These are phyloP conservation scores for Aspergillus sp. DNA, from an alignment of 2,329 filamentous ascomycete species.

Conservation along the genomic window DNA sequence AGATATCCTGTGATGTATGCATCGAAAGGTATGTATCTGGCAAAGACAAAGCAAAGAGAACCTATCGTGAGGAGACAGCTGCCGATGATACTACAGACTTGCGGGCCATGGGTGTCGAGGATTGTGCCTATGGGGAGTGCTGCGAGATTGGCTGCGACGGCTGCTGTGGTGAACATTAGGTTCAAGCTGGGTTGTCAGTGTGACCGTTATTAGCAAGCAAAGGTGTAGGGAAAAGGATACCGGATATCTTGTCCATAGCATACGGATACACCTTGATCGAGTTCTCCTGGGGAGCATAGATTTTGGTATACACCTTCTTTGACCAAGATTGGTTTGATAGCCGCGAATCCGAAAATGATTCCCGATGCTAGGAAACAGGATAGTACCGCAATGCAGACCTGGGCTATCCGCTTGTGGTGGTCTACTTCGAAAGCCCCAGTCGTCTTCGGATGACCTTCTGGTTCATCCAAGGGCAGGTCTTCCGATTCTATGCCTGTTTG, in stretches of 20 bases:
- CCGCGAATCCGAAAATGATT: constrained; percentile 76
- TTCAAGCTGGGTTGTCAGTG: constrained; percentile 51
- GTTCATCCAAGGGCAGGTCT: constrained; percentile 10
- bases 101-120: constrained; percentile 73
- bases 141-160: constrained; percentile 79
- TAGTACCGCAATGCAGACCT: constrained; percentile 61
- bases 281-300: constrained; percentile 51
- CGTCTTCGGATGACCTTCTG: constrained; percentile 19
- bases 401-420: constrained; percentile 53
- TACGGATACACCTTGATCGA: constrained; percentile 26
- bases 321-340: constrained; percentile 74
- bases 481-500: constrained; percentile 6
- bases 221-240: constrained; percentile 19
- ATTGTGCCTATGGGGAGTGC: constrained; percentile 80
- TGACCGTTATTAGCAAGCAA: too few relatives aligned
- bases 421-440: constrained; percentile 49
- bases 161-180: constrained; percentile 86
- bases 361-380: constrained; percentile 74
- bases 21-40: constrained; percentile 60
- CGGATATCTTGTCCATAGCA: constrained; percentile 54
- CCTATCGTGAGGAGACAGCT: constrained; percentile 62
- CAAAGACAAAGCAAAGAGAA: constrained; percentile 66
- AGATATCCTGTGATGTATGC: constrained; percentile 68
- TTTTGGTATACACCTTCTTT: constrained; percentile 64
- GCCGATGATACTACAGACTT: constrained; percentile 66